These are phyloP conservation scores for Populus ilicifolia DNA, from an alignment of 345 rosid genomes.

Conservation along the genomic window DNA sequence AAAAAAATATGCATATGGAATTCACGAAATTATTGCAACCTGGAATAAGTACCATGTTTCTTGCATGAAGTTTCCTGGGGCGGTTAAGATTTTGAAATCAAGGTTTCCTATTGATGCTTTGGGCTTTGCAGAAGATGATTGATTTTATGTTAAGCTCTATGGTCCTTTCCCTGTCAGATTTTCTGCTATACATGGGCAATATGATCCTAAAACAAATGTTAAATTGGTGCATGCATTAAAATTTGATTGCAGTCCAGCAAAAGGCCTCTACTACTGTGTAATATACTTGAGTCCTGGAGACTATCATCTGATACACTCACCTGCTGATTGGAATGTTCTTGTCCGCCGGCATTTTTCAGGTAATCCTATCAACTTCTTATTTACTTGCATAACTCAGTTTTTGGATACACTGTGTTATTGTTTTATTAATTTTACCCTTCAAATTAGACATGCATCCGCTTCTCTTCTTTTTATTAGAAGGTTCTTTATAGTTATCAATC, in stretches of 20 bases:
- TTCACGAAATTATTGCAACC: not conserved
- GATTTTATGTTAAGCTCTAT: not conserved
- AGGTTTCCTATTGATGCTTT: not conserved
- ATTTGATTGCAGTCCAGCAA: conserved; percentile 59
- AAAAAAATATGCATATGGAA: not conserved
- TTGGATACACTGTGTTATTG: not conserved
- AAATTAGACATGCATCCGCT: conserved; percentile 33
- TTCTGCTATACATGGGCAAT: not conserved
- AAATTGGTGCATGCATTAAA: not conserved
- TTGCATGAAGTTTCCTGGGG: no score
- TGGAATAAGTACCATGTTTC: not conserved
- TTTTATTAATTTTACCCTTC: conserved; percentile 46
- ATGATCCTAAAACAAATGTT: no score
- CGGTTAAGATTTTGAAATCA: not conserved
- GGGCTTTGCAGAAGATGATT: not conserved
- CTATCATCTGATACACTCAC: conserved; percentile 92
- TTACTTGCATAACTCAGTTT: not conserved
- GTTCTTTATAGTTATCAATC: not conserved
- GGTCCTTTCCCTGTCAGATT: not conserved
- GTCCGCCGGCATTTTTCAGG: conserved; percentile 92
- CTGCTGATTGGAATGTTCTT: conserved; percentile 80
- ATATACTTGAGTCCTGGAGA: conserved; percentile 90
- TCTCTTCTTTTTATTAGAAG: not conserved
- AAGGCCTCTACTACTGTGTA: conserved; percentile 91
- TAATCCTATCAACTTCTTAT: conserved; percentile 15